Base-by-base conservation (phyloP, 1,139 yeast genomes). In the Blastobotrys indianensis region DNA sequence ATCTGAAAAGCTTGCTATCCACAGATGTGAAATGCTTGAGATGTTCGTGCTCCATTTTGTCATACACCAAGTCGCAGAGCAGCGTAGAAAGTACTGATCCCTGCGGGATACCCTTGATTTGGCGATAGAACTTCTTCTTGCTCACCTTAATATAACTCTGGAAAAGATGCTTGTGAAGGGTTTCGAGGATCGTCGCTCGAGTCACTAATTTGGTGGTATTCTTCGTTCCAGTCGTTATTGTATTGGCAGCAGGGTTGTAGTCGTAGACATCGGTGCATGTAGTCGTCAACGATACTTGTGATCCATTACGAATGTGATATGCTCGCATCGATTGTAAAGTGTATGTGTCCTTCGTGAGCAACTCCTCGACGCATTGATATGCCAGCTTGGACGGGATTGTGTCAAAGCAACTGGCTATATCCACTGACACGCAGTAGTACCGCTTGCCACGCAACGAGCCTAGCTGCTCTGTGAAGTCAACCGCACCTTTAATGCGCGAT, bases 31-130 rank as follows among this genome's bases (percentile, higher is more conserved):
- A 60, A 0, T 54, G 46, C 1, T 56, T 51, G n/a, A 75, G 67
- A 33, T 70, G 58, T 6, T 68, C 60, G n/a, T 71, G 70, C 2
- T 85, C 76, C 42, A 90, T 62, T 7, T 75, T 71, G 54, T 84
- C 85, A 56, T 85, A 84, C 0, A 85, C 77, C 4, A 88, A 58
- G 54, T 88, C 86, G 54, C 95, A 88, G 33, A 92, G 70, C 2
- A 80, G 68, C 1, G 86, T 75, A 54, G 95, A 94, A 12, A 90
- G 64, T 1, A 83, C 79, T 6, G 87, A 79, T 0, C 98, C 98
- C 64, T 92, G 98, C 45, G 85, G 92, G 0, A 92, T 74, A 0
- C 98, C 98, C 9, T 70, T 65, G 35, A 66, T 74, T 49, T 95
- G 70, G 25, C 64, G 62, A 51, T 65, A 78, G 2, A 67, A 64